Evolutionary conservation across 306 rosid genomes (phyloP).

Genomic region (Lathyrus sativus): DNA sequence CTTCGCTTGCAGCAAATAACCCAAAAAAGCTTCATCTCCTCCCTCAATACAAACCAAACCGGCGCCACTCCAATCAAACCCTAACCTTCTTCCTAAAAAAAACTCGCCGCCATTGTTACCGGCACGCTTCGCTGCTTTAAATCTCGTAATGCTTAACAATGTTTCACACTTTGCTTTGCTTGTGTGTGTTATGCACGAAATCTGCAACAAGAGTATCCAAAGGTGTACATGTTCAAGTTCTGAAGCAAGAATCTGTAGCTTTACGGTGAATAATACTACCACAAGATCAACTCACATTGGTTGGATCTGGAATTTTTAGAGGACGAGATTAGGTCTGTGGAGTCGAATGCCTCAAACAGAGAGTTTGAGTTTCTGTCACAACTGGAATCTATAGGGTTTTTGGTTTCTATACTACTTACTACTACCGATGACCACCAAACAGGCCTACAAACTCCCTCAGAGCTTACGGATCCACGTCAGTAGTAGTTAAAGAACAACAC

Average conservation of each 20-base stretch:
- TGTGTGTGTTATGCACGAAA: background rate
- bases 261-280: background rate
- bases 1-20: too few species aligned
- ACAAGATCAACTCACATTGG: slow-evolving; percentile 26
- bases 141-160: too few species aligned
- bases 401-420: slow-evolving; percentile 10
- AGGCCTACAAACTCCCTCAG: slow-evolving; percentile 98
- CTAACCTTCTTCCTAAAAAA: too few species aligned
- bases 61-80: too few species aligned
- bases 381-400: slow-evolving; percentile 52
- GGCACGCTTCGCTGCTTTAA: too few species aligned
- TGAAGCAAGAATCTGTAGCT: slow-evolving; percentile 29
- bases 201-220: background rate
- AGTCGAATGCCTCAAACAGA: slow-evolving; percentile 41
- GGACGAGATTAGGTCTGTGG: slow-evolving; percentile 37
- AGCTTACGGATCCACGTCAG: too few species aligned
- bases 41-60: too few species aligned
- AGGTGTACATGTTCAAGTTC: background rate
- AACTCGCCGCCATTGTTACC: too few species aligned
- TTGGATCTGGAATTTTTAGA: slow-evolving; percentile 42
- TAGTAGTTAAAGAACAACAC: too few species aligned
- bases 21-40: too few species aligned
- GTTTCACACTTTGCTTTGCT: slow-evolving; percentile 21
- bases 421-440: slow-evolving; percentile 87
- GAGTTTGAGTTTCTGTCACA: slow-evolving; percentile 29